Conservation (phyloP, 768 basidiomycete genomes). For the Lactarius tabidus region DNA sequence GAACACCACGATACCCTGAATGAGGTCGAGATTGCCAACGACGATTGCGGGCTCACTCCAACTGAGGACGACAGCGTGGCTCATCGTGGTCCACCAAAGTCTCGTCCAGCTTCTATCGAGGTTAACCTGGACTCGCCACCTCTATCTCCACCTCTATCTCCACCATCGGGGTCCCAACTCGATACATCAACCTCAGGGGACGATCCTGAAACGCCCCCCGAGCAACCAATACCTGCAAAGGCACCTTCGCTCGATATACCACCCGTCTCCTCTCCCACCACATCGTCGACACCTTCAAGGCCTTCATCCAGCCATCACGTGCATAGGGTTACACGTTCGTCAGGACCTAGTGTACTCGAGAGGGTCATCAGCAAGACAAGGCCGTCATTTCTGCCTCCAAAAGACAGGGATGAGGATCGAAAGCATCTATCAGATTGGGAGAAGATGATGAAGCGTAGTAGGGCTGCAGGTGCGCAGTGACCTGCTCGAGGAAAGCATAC, state of each 20-base stretch:
- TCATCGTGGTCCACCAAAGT: not conserved
- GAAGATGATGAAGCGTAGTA: conserved; percentile 81
- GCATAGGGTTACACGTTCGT: conserved; percentile 49
- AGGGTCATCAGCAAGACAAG: conserved; percentile 80
- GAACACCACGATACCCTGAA: not conserved
- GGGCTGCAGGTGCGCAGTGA: conserved; percentile 53
- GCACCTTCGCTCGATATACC: conserved; percentile 32
- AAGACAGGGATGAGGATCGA: conserved; percentile 66
- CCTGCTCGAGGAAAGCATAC: conserved; percentile 1
- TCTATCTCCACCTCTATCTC: conserved; percentile 14
- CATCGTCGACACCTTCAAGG: conserved; percentile 27
- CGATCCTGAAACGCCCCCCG: not conserved
- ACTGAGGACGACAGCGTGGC: not conserved
- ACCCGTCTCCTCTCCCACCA: conserved; percentile 33
- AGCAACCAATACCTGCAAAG: not conserved
- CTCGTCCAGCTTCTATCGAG: conserved; percentile 10
- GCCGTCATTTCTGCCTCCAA: conserved; percentile 83
- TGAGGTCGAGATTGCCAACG: not conserved
- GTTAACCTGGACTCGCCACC: conserved; percentile 1
- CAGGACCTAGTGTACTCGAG: conserved; percentile 68
- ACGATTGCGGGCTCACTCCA: not conserved
- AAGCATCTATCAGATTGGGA: conserved; percentile 87
- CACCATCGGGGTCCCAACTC: conserved; percentile 9
- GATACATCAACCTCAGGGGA: conserved; percentile 22
- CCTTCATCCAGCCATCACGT: conserved; percentile 27